A percentile compares a stretch with the other conserved stretches of the same genome.
Evolutionary conservation across 2,329 filamentous ascomycete genomes (phyloP).

Genomic region (Purpureocillium lavendulum): DNA sequence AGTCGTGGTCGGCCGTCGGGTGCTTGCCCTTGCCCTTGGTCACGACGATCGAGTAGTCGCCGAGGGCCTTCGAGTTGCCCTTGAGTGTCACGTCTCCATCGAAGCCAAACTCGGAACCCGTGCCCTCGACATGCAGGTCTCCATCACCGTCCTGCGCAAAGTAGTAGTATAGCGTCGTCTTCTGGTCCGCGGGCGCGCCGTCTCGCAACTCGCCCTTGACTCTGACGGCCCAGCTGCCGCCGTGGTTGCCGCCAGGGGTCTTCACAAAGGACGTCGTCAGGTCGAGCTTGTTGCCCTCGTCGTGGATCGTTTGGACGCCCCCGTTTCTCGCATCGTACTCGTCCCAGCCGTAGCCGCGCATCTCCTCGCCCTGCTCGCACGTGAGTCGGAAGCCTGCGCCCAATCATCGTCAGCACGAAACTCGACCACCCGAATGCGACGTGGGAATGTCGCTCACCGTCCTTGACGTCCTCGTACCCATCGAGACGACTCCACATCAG

Average conservation of each 20-base stretch:
- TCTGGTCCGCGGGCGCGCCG: slow-evolving; percentile 57
- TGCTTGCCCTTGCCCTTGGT: slow-evolving; percentile 61
- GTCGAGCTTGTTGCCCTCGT: slow-evolving; percentile 80
- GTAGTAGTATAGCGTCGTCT: slow-evolving; percentile 77
- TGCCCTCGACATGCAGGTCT: slow-evolving; percentile 48
- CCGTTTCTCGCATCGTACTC: slow-evolving; percentile 87
- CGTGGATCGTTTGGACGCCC: slow-evolving; percentile 83
- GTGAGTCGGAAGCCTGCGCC: slow-evolving; percentile 75
- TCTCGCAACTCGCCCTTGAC: slow-evolving; percentile 73
- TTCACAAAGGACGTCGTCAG: slow-evolving; percentile 93
- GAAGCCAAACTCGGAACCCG: slow-evolving; percentile 41
- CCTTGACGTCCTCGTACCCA: slow-evolving; percentile 64
- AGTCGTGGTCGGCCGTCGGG: slow-evolving; percentile 55
- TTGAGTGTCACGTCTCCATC: slow-evolving; percentile 57
- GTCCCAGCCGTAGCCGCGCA: slow-evolving; percentile 96
- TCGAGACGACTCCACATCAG: slow-evolving; percentile 88
- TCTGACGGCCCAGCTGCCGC: slow-evolving; percentile 85
- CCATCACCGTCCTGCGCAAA: slow-evolving; percentile 70
- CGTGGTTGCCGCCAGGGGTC: slow-evolving; percentile 73
- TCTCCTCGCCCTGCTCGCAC: slow-evolving; percentile 90
- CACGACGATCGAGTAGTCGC: slow-evolving; percentile 70
- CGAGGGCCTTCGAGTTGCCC: slow-evolving; percentile 64
- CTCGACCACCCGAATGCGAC: not conserved
- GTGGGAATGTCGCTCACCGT: slow-evolving; percentile 42
- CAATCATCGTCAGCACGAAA: slow-evolving; percentile 2